Evolutionary conservation across 1,284 basidiomycete species (phyloP).

Genomic region (Xerocomus nothofagi): DNA sequence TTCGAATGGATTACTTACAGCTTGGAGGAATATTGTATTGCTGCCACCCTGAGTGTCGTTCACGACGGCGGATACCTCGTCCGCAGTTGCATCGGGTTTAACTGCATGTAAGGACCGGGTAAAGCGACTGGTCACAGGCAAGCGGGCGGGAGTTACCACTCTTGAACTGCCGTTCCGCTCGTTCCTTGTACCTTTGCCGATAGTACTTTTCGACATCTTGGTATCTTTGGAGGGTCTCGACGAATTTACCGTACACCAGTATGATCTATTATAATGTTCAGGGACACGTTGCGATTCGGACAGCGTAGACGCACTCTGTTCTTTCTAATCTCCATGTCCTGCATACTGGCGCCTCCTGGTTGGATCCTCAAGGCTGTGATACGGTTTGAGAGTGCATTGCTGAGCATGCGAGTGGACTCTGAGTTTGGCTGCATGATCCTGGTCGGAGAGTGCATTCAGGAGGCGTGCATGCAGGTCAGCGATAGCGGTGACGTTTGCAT

Average conservation of each 20-base stretch:
- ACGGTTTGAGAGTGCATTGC: slow-evolving; percentile 61
- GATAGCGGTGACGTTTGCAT: slow-evolving; percentile 57
- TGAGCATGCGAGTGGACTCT: slow-evolving; percentile 60
- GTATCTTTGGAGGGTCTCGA: slow-evolving; percentile 70
- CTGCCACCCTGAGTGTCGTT: slow-evolving; percentile 58
- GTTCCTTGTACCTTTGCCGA: slow-evolving; percentile 76
- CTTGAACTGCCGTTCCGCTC: slow-evolving; percentile 87
- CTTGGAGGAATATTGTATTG: slow-evolving; percentile 83
- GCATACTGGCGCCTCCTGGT: slow-evolving; percentile 36
- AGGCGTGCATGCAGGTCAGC: slow-evolving; percentile 59
- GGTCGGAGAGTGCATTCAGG: slow-evolving; percentile 55
- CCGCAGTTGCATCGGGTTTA: slow-evolving; percentile 86
- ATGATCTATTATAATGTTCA: slow-evolving; percentile 42
- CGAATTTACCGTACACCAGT: slow-evolving; percentile 59
- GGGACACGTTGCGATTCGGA: background rate
- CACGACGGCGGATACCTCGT: slow-evolving; percentile 80
- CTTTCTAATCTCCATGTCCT: slow-evolving; percentile 64
- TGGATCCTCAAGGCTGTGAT: slow-evolving; percentile 57
- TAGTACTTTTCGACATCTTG: slow-evolving; percentile 88
- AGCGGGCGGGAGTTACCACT: slow-evolving; percentile 56
- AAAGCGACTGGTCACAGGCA: background rate
- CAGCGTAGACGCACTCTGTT: slow-evolving; percentile 59
- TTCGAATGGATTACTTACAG: slow-evolving; percentile 50
- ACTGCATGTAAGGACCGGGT: slow-evolving; percentile 44
- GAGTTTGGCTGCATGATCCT: slow-evolving; percentile 50